Base-by-base conservation (phyloP, 2,329 filamentous ascomycete genomes). In the Monosporascus sp. region DNA sequence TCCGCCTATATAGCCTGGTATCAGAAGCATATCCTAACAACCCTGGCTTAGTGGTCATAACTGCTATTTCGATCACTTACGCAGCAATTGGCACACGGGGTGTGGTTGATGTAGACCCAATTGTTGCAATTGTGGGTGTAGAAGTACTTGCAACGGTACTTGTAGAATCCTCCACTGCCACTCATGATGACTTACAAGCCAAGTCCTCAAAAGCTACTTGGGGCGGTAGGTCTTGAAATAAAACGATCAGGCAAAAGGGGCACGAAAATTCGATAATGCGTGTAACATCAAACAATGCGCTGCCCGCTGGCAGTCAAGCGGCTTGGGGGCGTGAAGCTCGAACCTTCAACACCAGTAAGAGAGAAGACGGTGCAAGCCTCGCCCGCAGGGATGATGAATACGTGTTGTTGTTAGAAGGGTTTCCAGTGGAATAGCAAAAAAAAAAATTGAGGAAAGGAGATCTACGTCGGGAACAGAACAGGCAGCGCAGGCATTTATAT, bases 101-200 rank as follows among this genome's bases (percentile, higher is more conserved):
- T 70, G 51, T 77, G 74, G 51, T 79, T 77, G 19, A 80, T 72
- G 67, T 77, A 80, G 11, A 81, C 78, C 78, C 78, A 81, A 58
- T 81, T 76, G 5, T 69, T 72, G 58, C 78, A 80, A 57, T 79
- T 74, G 61, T 78, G 71, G 31, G 75, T 73, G 53, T 74, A 74
- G 59, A 77, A 80, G 69, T 80, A 78, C 66, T 79, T 81, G 74
- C 78, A 81, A 43, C 75, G 72, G 65, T 78, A 81, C 68, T 76
- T 79, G 63, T 79, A 80, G 56, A 73, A 78, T 38, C 74, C 74
- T 45, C 75, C 74, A 58, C 70, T 69, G 46, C 70, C 68, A 49
- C 69, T 72, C 72, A 74, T 73, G 14, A 46, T 62, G 49, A 52
- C 14, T 43, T 14, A 14, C 8, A 20, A 6, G 11, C 19, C n/a